phyloP scores from a whole-genome alignment of 1,139 yeast genomes.

The Pichia sp. region DNA sequence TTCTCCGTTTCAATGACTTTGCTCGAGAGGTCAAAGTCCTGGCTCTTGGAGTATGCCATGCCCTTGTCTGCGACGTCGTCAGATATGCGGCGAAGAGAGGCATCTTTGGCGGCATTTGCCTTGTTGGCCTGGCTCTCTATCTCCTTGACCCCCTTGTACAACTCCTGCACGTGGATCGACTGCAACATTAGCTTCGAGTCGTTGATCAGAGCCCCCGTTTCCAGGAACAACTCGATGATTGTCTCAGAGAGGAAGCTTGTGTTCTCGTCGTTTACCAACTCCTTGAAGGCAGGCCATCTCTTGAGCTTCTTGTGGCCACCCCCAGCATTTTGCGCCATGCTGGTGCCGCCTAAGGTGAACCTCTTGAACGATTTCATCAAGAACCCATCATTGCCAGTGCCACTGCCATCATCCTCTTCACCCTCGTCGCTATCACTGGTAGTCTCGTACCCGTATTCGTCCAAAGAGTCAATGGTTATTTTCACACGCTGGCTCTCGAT shows the following conservation, averaged over 20 bases:
- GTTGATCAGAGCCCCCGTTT: slow-evolving; percentile 54
- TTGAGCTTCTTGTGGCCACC: slow-evolving; percentile 1
- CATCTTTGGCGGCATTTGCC: not conserved
- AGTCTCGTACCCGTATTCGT: slow-evolving; percentile 21
- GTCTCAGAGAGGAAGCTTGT: slow-evolving; percentile 43
- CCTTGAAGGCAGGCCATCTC: slow-evolving; percentile 31
- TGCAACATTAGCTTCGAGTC: slow-evolving; percentile 64
- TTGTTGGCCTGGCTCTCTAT: not conserved
- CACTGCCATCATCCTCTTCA: not conserved
- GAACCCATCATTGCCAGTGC: not conserved
- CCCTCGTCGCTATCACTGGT: slow-evolving; percentile 14
- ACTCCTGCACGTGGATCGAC: slow-evolving; percentile 45
- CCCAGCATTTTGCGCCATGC: not conserved
- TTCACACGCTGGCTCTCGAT: slow-evolving; percentile 5
- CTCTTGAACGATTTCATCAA: slow-evolving; percentile 11
- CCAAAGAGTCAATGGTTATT: slow-evolving; percentile 23
- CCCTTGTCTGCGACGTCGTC: not conserved
- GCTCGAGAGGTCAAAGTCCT: not conserved
- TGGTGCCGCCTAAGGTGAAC: slow-evolving; percentile 10
- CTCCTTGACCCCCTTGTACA: slow-evolving; percentile 5
- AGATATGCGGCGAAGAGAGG: not conserved
- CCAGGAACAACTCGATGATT: slow-evolving; percentile 55
- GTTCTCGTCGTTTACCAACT: slow-evolving; percentile 22
- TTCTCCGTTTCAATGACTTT: not conserved
- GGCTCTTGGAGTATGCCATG: not conserved